Conservation (phyloP, 306 rosid species). For the Prunus mongolica region DNA sequence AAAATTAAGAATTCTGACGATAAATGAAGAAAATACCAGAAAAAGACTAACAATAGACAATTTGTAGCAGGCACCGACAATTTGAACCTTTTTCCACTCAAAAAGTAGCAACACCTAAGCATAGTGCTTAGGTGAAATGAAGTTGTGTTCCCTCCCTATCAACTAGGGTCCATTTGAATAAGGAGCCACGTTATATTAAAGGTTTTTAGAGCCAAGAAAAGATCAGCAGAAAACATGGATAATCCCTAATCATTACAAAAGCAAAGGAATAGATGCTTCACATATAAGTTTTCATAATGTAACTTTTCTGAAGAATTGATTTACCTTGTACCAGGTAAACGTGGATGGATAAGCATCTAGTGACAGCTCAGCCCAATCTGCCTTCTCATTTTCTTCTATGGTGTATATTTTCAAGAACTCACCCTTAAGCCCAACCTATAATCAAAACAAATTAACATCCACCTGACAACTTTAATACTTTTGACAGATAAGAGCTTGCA, state of each 20-base stretch:
- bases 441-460: constrained; percentile 6
- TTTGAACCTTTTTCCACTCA: neutral
- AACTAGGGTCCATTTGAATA: neutral
- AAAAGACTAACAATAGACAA: too few species aligned
- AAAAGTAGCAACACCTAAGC: neutral
- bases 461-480: neutral
- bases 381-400: constrained; percentile 51
- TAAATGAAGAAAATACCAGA: neutral
- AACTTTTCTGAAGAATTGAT: constrained; percentile 5
- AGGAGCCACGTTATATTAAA: too few species aligned
- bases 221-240: neutral
- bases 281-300: constrained; percentile 5
- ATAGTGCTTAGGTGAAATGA: neutral
- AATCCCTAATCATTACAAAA: neutral
- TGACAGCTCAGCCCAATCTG: constrained; percentile 59
- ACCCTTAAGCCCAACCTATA: constrained; percentile 87
- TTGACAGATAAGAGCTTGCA: neutral
- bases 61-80: neutral
- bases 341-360: constrained; percentile 55
- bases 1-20: too few species aligned
- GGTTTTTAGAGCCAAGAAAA: neutral
- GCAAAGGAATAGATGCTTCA: neutral
- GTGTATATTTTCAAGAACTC: constrained; percentile 56
- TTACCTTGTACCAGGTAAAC: constrained; percentile 96
- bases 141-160: neutral